phyloP scores from a whole-genome alignment of 1,284 basidiomycete genomes.

The Pulveroboletus sp. region DNA sequence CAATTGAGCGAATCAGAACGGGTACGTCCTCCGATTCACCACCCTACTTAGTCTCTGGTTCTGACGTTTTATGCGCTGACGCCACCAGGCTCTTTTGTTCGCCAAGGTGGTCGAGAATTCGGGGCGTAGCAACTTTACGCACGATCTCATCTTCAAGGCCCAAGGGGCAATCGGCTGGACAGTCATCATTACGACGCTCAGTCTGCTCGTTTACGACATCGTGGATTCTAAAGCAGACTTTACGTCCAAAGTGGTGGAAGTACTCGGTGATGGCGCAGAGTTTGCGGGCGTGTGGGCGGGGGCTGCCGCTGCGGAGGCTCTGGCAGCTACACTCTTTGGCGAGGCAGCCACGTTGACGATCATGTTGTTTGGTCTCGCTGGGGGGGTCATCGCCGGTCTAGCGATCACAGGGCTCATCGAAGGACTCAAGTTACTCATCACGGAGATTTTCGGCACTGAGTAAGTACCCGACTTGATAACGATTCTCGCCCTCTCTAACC shows the following conservation, averaged over 20 bases:
- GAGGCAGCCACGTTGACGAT: not conserved
- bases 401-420: not conserved
- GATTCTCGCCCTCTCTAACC: not conserved
- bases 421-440: not conserved
- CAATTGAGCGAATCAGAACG: too few relatives aligned
- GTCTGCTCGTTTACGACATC: not conserved
- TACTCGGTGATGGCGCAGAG: not conserved
- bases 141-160: too few relatives aligned
- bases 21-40: too few relatives aligned
- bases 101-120: too few relatives aligned
- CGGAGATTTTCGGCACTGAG: not conserved
- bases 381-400: not conserved
- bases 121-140: too few relatives aligned
- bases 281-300: not conserved
- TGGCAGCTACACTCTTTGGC: not conserved
- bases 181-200: not conserved
- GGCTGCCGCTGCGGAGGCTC: not conserved
- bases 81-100: too few relatives aligned
- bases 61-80: too few relatives aligned
- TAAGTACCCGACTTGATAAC: not conserved
- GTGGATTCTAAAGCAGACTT: not conserved
- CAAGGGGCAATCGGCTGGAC: not conserved
- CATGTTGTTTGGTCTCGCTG: not conserved
- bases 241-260: not conserved
- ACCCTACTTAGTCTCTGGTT: too few relatives aligned